Evolutionary conservation across 495 filamentous ascomycete genomes (phyloP).

Genomic region (Cryomyces minteri): DNA sequence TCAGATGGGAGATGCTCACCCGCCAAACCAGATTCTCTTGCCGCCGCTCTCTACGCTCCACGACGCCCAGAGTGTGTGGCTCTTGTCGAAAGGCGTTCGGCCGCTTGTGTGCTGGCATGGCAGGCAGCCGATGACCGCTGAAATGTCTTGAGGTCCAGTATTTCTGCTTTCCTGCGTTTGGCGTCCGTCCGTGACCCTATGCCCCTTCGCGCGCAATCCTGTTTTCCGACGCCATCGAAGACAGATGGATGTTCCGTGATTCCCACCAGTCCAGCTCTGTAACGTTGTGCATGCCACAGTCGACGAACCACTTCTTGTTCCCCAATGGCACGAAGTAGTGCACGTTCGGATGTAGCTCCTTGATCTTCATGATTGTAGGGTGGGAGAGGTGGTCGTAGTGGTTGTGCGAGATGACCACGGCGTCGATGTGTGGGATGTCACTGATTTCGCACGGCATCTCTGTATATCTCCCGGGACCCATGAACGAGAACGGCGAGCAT

Average conservation of each 20-base stretch:
- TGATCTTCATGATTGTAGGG: constrained; percentile 50
- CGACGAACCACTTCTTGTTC: constrained; percentile 71
- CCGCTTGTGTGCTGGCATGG: constrained; percentile 75
- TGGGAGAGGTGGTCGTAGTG: constrained; percentile 91
- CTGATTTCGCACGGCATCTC: constrained; percentile 56
- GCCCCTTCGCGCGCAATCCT: constrained; percentile 4
- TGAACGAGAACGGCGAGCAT: constrained; percentile 55
- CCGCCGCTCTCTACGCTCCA: constrained; percentile 67
- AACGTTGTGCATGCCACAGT: constrained; percentile 45
- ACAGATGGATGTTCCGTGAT: constrained; percentile 49
- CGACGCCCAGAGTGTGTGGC: constrained; percentile 67
- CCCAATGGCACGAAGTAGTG: constrained; percentile 83
- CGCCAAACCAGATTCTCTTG: constrained; percentile 60
- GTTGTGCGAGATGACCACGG: constrained; percentile 79
- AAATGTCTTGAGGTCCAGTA: constrained; percentile 29
- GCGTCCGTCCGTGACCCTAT: background rate
- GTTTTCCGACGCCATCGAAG: constrained; percentile 1
- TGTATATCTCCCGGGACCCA: constrained; percentile 70
- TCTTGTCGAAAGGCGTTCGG: constrained; percentile 46
- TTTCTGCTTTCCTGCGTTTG: background rate
- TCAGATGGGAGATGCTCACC: constrained; percentile 12
- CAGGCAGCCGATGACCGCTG: constrained; percentile 59
- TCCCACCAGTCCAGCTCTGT: constrained; percentile 98
- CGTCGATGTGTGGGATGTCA: constrained; percentile 71
- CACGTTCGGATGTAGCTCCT: constrained; percentile 52